A percentile compares a stretch with the other conserved stretches of the same genome.
phyloP scores from a whole-genome alignment of 805 yeast species.

The Wickerhamiella cacticola region DNA sequence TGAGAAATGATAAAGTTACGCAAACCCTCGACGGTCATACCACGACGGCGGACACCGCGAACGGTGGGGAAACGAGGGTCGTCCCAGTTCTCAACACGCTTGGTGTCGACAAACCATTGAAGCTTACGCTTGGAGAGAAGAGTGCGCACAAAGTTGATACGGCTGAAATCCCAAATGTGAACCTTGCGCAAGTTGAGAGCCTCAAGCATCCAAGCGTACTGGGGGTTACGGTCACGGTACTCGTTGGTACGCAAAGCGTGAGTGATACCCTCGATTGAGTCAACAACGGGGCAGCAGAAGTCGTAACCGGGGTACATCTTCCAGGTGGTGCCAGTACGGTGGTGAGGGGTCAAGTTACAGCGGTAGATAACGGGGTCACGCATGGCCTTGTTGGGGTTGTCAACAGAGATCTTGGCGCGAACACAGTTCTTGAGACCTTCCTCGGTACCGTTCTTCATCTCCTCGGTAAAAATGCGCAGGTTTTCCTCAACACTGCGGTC shows the following conservation, averaged over 20 bases:
- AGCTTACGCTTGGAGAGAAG: slow-evolving; percentile 91
- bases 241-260: slow-evolving; percentile 97
- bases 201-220: slow-evolving; percentile 90
- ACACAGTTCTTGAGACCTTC: slow-evolving; percentile 84
- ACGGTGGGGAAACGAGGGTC: slow-evolving; percentile 99
- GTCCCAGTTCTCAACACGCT: slow-evolving; percentile 86
- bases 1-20: slow-evolving; percentile 86
- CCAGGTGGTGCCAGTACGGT: slow-evolving; percentile 88
- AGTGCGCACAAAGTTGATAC: slow-evolving; percentile 94
- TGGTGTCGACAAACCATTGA: slow-evolving; percentile 97
- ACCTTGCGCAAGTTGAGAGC: slow-evolving; percentile 79
- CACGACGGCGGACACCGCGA: slow-evolving; percentile 98
- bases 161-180: slow-evolving; percentile 94
- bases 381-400: slow-evolving; percentile 82
- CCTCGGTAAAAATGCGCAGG: slow-evolving; percentile 70
- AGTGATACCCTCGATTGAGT: slow-evolving; percentile 91
- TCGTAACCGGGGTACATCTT: slow-evolving; percentile 97
- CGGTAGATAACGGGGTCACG: slow-evolving; percentile 98
- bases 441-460: slow-evolving; percentile 90
- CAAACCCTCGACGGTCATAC: slow-evolving; percentile 98
- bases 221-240: slow-evolving; percentile 97
- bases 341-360: slow-evolving; percentile 95
- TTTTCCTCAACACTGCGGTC: slow-evolving; percentile 89
- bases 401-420: slow-evolving; percentile 92
- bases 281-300: slow-evolving; percentile 96